Percentiles rank a stretch among this genome's conserved stretches.
These are phyloP conservation scores for Cladosporium sp. DNA, from an alignment of 2,329 filamentous ascomycete species.

Conservation along the genomic window DNA sequence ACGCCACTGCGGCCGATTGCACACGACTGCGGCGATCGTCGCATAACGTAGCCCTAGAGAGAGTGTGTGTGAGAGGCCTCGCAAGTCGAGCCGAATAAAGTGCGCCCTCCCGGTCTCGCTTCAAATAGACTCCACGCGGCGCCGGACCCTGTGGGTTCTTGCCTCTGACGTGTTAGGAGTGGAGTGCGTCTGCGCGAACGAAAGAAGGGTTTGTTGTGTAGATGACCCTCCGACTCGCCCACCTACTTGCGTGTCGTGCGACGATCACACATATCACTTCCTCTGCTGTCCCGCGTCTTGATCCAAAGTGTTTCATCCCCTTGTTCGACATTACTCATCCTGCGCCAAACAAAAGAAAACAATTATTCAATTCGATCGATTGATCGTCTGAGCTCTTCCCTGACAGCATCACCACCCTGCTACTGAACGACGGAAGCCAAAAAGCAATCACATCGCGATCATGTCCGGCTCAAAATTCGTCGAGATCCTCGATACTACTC, in stretches of 20 bases:
- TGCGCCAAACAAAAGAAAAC: neutral
- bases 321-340: neutral
- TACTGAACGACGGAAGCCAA: neutral
- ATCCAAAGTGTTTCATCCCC: slow-evolving; percentile 4
- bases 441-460: neutral
- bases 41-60: neutral
- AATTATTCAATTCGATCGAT: slow-evolving; percentile 2
- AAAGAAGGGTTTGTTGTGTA: slow-evolving; percentile 7
- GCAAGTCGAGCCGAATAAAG: slow-evolving; percentile 11
- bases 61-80: neutral
- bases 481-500: slow-evolving; percentile 31
- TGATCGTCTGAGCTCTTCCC: neutral
- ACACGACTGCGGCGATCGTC: neutral
- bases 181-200: neutral
- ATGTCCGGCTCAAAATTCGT: slow-evolving; percentile 35
- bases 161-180: slow-evolving; percentile 9
- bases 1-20: neutral
- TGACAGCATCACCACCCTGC: neutral
- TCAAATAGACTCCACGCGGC: slow-evolving; percentile 11
- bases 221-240: slow-evolving; percentile 7
- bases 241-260: slow-evolving; percentile 9
- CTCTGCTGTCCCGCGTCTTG: slow-evolving; percentile 1
- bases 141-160: slow-evolving; percentile 11
- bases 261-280: slow-evolving; percentile 5
- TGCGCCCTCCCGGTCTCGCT: neutral